Conservation (phyloP, 305 asterid species). For the Fraxinus albicans region DNA sequence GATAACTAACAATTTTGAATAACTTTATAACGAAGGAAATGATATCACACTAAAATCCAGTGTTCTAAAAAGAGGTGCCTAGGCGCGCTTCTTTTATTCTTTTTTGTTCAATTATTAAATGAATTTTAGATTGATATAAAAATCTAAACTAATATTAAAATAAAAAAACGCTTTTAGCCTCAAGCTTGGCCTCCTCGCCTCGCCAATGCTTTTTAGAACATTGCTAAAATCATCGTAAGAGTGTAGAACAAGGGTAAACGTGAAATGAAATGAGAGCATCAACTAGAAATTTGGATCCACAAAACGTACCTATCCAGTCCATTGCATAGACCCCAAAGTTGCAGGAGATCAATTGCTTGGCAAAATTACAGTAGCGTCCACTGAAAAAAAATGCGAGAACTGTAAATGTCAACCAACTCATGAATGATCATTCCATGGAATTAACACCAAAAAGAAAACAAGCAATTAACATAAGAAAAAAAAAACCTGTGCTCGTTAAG, state of each 20-base stretch:
- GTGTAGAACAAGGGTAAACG: background rate
- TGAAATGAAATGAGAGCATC: slow-evolving; percentile 1
- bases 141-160: too few relatives aligned
- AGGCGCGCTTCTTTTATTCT: background rate
- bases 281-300: background rate
- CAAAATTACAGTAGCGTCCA: slow-evolving; percentile 82
- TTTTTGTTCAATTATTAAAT: too few relatives aligned
- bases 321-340: slow-evolving; percentile 88
- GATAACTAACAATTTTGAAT: background rate
- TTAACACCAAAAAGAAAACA: background rate
- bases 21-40: background rate
- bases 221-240: background rate
- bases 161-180: background rate
- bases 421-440: slow-evolving; percentile 9
- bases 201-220: background rate
- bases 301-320: slow-evolving; percentile 85
- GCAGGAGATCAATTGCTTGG: slow-evolving; percentile 72
- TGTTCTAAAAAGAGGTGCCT: background rate
- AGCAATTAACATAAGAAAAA: background rate
- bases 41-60: background rate
- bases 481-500: slow-evolving; percentile 89
- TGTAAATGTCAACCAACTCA: slow-evolving; percentile 16
- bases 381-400: slow-evolving; percentile 46
- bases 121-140: background rate
- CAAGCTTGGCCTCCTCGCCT: background rate